Evolutionary conservation across 768 basidiomycete genomes (phyloP).

Genomic region (Collybia nuda): DNA sequence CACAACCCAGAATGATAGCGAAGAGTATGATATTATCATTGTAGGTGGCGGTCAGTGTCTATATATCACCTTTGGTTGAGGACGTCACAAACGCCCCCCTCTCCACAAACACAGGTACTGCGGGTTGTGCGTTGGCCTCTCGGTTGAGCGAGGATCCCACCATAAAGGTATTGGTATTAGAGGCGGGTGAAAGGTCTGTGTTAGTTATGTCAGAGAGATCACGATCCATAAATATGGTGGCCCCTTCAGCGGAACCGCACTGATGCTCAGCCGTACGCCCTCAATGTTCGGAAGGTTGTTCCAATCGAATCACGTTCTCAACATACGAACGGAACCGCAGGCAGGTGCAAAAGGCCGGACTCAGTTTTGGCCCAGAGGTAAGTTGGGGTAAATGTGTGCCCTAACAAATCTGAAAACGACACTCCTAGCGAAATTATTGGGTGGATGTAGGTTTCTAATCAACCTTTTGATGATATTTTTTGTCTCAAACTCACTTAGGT

Average conservation of each 20-base stretch:
- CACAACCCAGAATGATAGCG: slow-evolving; percentile 3
- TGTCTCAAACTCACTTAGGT: slow-evolving; percentile 30
- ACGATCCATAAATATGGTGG: background rate
- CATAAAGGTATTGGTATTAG: slow-evolving; percentile 52
- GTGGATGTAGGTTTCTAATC: slow-evolving; percentile 55
- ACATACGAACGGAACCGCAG: slow-evolving; percentile 57
- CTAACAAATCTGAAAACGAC: background rate
- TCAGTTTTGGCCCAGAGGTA: slow-evolving; percentile 67
- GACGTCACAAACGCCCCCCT: background rate
- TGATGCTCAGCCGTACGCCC: slow-evolving; percentile 41
- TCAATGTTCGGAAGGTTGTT: slow-evolving; percentile 39
- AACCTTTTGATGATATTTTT: background rate
- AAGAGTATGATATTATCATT: slow-evolving; percentile 48
- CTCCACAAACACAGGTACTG: slow-evolving; percentile 45
- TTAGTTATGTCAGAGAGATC: background rate
- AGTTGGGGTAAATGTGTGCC: background rate
- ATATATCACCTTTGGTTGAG: background rate
- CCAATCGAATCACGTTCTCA: slow-evolving; percentile 44
- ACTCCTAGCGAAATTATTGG: slow-evolving; percentile 55
- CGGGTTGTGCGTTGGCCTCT: slow-evolving; percentile 60
- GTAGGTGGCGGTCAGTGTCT: slow-evolving; percentile 48
- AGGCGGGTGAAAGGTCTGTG: slow-evolving; percentile 57
- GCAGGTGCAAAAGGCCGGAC: slow-evolving; percentile 38
- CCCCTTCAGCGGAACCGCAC: slow-evolving; percentile 37
- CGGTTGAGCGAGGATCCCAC: slow-evolving; percentile 54